Conservation (phyloP, 2,329 filamentous ascomycete genomes). For the Cadophora malorum region DNA sequence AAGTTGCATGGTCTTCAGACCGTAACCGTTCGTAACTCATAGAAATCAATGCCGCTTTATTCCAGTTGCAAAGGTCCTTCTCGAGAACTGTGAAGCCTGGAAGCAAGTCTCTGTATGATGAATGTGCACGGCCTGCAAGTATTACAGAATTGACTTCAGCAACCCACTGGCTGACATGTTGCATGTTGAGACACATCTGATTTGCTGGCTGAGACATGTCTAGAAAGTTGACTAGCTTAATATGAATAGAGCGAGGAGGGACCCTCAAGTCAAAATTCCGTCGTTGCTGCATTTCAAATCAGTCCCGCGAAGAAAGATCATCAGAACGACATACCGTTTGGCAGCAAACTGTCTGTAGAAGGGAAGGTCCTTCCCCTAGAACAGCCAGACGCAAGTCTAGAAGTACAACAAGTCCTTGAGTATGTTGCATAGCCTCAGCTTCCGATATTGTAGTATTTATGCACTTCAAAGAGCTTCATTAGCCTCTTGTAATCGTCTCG, state of each 20-base stretch:
- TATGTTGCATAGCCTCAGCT: slow-evolving; percentile 14
- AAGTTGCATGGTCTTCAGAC: neutral
- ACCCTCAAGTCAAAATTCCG: slow-evolving; percentile 23
- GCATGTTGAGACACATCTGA: slow-evolving; percentile 22
- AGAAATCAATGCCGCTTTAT: neutral
- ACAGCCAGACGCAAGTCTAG: slow-evolving; percentile 15
- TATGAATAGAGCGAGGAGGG: neutral
- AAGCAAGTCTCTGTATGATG: neutral
- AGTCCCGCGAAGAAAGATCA: too few species aligned
- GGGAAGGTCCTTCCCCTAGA: slow-evolving; percentile 12
- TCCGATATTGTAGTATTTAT: slow-evolving; percentile 5
- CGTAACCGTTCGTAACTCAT: neutral
- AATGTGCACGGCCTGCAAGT: neutral
- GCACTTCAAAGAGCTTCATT: neutral
- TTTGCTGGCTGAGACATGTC: slow-evolving; percentile 6
- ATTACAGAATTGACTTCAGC: slow-evolving; percentile 8
- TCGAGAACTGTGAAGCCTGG: neutral
- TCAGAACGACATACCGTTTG: slow-evolving; percentile 20
- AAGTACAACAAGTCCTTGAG: slow-evolving; percentile 15
- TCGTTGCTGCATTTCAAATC: too few species aligned
- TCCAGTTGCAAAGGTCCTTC: slow-evolving; percentile 2
- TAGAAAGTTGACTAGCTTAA: slow-evolving; percentile 15
- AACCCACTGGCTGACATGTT: slow-evolving; percentile 21
- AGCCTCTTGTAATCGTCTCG: neutral
- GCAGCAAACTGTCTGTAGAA: slow-evolving; percentile 26